Percentiles rank a stretch among this genome's conserved stretches.
These are phyloP conservation scores for Geum urbanum DNA, from an alignment of 306 rosid species.

Conservation along the genomic window DNA sequence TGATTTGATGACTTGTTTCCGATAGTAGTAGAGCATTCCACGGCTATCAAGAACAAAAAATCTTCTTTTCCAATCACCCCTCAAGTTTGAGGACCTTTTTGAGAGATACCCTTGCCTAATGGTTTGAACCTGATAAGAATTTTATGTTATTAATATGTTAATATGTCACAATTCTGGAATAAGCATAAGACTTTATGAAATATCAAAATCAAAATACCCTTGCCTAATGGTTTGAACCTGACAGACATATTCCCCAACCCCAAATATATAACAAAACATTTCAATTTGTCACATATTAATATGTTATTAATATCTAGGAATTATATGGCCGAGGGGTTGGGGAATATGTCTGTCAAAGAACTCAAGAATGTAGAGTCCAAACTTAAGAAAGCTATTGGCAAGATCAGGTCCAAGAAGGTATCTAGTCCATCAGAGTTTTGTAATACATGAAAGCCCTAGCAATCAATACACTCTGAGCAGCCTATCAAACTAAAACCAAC, in stretches of 20 bases:
- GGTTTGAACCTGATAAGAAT: slow-evolving; percentile 72
- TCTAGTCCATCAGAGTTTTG: too few species aligned
- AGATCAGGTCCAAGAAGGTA: slow-evolving; percentile 88
- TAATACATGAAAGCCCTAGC: too few species aligned
- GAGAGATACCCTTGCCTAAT: slow-evolving; percentile 99
- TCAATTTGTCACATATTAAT: background rate
- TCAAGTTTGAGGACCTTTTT: slow-evolving; percentile 91
- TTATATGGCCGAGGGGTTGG: slow-evolving; percentile 64
- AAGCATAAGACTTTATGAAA: too few species aligned
- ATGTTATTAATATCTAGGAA: slow-evolving; percentile 35
- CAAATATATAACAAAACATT: background rate
- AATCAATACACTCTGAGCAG: too few species aligned
- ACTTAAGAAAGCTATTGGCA: slow-evolving; percentile 71
- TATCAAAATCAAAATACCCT: too few species aligned
- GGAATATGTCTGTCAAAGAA: slow-evolving; percentile 43
- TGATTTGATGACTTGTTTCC: slow-evolving; percentile 87
- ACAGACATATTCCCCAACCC: too few species aligned
- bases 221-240: too few species aligned
- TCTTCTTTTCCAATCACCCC: slow-evolving; percentile 99
- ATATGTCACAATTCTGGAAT: too few species aligned
- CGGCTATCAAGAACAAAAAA: slow-evolving; percentile 99
- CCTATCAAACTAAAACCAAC: too few species aligned
- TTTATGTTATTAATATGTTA: too few species aligned
- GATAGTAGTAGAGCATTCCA: slow-evolving; percentile 96
- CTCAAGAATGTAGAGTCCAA: slow-evolving; percentile 57